Evolutionary conservation across 352 stramenopile species (phyloP), one percentile per base, ranked within the genome.

Genomic region (Pythium vanterpoolii): DNA sequence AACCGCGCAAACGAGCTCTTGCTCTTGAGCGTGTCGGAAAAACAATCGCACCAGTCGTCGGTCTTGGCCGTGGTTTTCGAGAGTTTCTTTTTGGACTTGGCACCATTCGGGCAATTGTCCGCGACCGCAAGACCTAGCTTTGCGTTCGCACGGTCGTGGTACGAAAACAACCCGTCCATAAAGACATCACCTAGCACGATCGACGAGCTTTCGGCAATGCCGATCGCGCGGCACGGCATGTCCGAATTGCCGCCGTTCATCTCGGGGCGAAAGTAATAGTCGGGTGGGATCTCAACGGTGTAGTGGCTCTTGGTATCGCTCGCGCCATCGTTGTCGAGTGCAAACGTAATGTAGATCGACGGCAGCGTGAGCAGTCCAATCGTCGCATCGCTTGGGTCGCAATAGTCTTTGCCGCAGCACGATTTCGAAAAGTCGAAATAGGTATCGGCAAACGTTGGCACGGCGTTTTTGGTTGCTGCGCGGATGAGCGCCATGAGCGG

Each of bases 191-290:
- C 85, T 13, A 94, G 74, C 40, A 94, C 73, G 30, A 78, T 86
- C 27, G 76, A 74, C 1, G 71, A 73, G 19, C 80, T 77, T 60
- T 94, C 85, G 0, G 83, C 84, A 43, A 94, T 88, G n/a, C 85
- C 85, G 9, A 93, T 79, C 1, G 84, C 82, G 38, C 85, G 78
- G 28, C 85, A 94, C 3, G 74, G 71, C 11, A 67, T 71, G 44
- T 77, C 72, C 9, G 68, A 63, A 57, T 84, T 75, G 13, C 57
- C 63, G 18, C 81, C 81, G 63, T 90, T 90, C 75, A 88, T 80
- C 67, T 92, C 80, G 8, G 85, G 85, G 0, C 85, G 76, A 76
- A 84, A 94, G 58, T 90, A 90, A 55, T 94, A 93, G 59, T 89
- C 72, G 4, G 85, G 81, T 28, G 85, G 85, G 47, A 94, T 93